Evolutionary conservation across 2,329 filamentous ascomycete species (phyloP).

Genomic region (Arthrinium phaeospermum): DNA sequence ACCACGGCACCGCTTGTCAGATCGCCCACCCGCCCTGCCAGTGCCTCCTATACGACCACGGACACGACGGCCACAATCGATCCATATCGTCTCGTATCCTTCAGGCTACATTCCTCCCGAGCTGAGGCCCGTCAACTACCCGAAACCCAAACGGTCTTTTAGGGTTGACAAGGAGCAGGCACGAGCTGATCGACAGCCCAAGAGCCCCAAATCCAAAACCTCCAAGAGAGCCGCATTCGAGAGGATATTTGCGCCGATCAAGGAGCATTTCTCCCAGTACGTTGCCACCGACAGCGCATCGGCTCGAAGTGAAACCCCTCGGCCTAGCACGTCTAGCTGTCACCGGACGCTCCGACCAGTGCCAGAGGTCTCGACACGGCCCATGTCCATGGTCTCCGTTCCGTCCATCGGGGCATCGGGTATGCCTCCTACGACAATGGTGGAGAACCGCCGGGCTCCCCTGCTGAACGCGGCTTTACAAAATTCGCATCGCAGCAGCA

Average conservation of each 20-base stretch:
- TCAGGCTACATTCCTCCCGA: constrained; percentile 51
- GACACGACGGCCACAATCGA: constrained; percentile 56
- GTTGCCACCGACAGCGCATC: constrained; percentile 28
- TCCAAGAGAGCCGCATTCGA: constrained; percentile 41
- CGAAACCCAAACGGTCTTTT: constrained; percentile 54
- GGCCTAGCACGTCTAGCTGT: constrained; percentile 23
- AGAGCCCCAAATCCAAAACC: not conserved
- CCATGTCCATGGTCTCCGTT: constrained; percentile 34
- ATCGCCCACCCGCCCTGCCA: constrained; percentile 38
- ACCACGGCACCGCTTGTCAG: constrained; percentile 32
- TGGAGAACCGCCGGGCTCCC: constrained; percentile 37
- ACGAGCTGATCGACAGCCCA: constrained; percentile 28
- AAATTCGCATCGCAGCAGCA: constrained; percentile 51
- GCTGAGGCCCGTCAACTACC: constrained; percentile 46
- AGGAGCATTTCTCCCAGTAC: constrained; percentile 33
- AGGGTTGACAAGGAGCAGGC: constrained; percentile 25
- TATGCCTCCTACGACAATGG: constrained; percentile 34
- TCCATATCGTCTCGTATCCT: constrained; percentile 56
- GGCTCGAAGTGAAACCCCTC: constrained; percentile 22
- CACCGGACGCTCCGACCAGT: not conserved
- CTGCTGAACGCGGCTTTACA: constrained; percentile 32
- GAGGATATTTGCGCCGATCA: constrained; percentile 40
- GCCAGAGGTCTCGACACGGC: constrained; percentile 23
- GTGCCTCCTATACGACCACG: constrained; percentile 54
- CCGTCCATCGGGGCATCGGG: constrained; percentile 30